Conservation (phyloP, 257 asterid species). For the Petunia secreta region DNA sequence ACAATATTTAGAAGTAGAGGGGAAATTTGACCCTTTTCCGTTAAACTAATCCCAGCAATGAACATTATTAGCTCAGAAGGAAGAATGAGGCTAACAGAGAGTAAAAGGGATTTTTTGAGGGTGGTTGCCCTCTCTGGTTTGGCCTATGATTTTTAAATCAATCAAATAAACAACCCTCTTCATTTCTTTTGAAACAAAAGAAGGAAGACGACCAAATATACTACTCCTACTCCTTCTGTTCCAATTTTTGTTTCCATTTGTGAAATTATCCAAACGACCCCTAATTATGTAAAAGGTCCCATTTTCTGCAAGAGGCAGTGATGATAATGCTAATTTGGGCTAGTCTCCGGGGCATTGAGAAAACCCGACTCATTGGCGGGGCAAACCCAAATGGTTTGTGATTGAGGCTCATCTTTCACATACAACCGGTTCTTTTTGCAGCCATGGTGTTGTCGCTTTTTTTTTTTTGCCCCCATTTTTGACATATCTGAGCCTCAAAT, state of each 20-base stretch:
- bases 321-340: background rate
- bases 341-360: too few relatives aligned
- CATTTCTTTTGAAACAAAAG: background rate
- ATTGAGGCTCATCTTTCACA: background rate
- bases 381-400: background rate
- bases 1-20: too few relatives aligned
- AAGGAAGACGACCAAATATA: too few relatives aligned
- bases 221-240: too few relatives aligned
- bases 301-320: background rate
- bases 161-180: background rate
- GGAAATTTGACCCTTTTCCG: too few relatives aligned
- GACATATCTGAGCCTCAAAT: conserved; percentile 10
- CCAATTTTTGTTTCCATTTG: background rate
- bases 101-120: background rate
- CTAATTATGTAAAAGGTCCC: background rate
- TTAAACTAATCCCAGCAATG: too few relatives aligned
- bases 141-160: background rate
- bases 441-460: conserved; percentile 24
- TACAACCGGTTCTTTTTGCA: conserved; percentile 23
- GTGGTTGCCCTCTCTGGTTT: background rate
- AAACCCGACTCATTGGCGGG: too few relatives aligned
- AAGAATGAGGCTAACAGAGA: background rate
- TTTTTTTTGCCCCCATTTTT: background rate
- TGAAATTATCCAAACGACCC: background rate
- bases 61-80: background rate